Evolutionary conservation across 208 protist species (phyloP).

Genomic region (Trypanosoma avium): DNA sequence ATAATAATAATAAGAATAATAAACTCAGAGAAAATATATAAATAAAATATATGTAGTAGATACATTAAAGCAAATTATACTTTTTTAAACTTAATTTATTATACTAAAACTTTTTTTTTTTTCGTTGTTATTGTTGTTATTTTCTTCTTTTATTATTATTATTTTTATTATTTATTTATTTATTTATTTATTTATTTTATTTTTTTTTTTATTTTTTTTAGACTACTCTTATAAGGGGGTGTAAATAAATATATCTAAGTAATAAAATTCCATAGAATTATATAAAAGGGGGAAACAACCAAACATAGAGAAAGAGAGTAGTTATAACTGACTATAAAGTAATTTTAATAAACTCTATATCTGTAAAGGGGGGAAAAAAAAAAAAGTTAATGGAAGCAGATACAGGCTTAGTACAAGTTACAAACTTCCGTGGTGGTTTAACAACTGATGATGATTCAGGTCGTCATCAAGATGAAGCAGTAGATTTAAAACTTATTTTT

Average conservation of each 20-base stretch:
- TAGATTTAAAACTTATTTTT: conserved; percentile 67
- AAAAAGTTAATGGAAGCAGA: conserved; percentile 67
- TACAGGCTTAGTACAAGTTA: conserved; percentile 73
- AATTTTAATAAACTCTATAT: neutral
- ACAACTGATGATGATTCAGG: conserved; percentile 13
- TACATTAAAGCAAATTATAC: too few species aligned
- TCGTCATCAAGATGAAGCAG: conserved; percentile 38
- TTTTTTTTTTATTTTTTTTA: conserved; percentile 3
- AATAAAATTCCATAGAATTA: too few species aligned
- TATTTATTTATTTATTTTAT: neutral
- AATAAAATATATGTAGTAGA: too few species aligned
- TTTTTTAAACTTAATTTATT: too few species aligned
- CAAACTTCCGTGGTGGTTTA: conserved; percentile 73
- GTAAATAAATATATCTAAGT: conserved; percentile 1
- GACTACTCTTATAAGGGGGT: neutral
- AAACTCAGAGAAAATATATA: too few species aligned
- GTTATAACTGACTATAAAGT: too few species aligned
- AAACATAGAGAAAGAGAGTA: conserved; percentile 11
- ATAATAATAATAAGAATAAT: too few species aligned
- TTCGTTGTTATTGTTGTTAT: conserved; percentile 9
- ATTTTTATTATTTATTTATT: neutral
- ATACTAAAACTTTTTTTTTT: conserved; percentile 12
- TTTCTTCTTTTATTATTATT: neutral
- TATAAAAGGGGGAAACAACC: too few species aligned
- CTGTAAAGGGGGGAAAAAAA: neutral